Evolutionary conservation across 2,329 filamentous ascomycete genomes (phyloP).

Genomic region (Diaporthe australafricana): DNA sequence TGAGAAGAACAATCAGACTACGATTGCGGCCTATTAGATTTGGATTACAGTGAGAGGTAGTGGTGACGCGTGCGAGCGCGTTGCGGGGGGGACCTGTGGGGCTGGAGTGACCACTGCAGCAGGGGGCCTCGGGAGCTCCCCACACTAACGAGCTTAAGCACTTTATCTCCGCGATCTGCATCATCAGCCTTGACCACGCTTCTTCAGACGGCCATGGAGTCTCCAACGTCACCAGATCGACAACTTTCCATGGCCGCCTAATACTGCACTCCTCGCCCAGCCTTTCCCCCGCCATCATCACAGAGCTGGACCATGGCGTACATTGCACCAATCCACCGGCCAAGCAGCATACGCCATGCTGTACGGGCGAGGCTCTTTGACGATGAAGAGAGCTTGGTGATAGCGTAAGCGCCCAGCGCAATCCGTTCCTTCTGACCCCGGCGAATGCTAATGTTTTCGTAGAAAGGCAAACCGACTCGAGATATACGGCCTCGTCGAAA

Average conservation of each 20-base stretch:
- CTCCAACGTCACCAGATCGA: slow-evolving; percentile 5
- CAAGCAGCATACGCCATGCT: slow-evolving; percentile 92
- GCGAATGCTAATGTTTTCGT: slow-evolving; percentile 45
- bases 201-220: slow-evolving; percentile 29
- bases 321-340: slow-evolving; percentile 90
- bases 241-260: slow-evolving; percentile 12
- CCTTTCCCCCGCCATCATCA: not conserved
- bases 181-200: not conserved
- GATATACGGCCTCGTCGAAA: slow-evolving; percentile 77
- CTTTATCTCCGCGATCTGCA: slow-evolving; percentile 32
- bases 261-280: not conserved
- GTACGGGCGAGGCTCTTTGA: slow-evolving; percentile 82
- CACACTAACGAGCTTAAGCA: slow-evolving; percentile 15
- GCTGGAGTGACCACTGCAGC: not conserved
- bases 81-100: slow-evolving; percentile 16
- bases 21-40: not conserved
- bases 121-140: slow-evolving; percentile 15
- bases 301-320: slow-evolving; percentile 78
- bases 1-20: not conserved
- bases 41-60: not conserved
- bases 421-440: slow-evolving; percentile 14
- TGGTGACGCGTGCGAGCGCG: slow-evolving; percentile 12
- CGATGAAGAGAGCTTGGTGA: slow-evolving; percentile 83
- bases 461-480: slow-evolving; percentile 89
- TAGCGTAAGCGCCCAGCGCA: slow-evolving; percentile 75